Base-by-base conservation (phyloP, 2,329 filamentous ascomycete genomes). In the Penicillium brasilianum region DNA sequence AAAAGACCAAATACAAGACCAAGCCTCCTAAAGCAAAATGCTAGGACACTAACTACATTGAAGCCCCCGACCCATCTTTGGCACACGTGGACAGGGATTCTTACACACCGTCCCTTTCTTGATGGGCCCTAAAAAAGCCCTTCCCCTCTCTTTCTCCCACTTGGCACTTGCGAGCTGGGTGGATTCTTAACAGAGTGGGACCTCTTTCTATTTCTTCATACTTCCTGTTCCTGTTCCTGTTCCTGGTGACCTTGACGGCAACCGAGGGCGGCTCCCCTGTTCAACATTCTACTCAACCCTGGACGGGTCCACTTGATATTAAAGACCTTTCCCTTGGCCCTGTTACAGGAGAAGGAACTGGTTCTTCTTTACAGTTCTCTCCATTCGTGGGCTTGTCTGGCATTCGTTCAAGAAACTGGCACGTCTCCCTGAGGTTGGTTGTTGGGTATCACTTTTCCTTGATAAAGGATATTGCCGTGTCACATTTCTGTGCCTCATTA, bases 11-110 rank as follows among this genome's bases (percentile, higher is more conserved):
- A n/a, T n/a, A n/a, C n/a, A 41, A 41, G 37, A 41, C 3, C 14
- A 28, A 46, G 49, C 32, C 49, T n/a, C 53, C 53, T 43, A 49
- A 32, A 30, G 46, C 25, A 18, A 18, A 18, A 50, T 18, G 30
- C 48, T 10, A 32, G 30, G 18, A n/a, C 30, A 50, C 28, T 34
- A 34, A 34, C 28, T 50, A 22, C 4, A 20, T 50, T 50, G 30
- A 20, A 16, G 18, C 28, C 28, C 46, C 48, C 48, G 30, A 20
- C 48, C 30, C 30, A 57, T 36, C 14, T 56, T 61, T 39, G 41
- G 57, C 51, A 67, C 70, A 71, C 65, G 68, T 71, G 69, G 66
- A 63, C 53, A 66, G 62, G 64, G 66, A 65, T 61, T 44, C 59
- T 37, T 11, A 20, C 16, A 34, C 48, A 43, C 30, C 39, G 50